Base-by-base conservation (phyloP, 805 yeast genomes). In the Lachancea dasiensis region DNA sequence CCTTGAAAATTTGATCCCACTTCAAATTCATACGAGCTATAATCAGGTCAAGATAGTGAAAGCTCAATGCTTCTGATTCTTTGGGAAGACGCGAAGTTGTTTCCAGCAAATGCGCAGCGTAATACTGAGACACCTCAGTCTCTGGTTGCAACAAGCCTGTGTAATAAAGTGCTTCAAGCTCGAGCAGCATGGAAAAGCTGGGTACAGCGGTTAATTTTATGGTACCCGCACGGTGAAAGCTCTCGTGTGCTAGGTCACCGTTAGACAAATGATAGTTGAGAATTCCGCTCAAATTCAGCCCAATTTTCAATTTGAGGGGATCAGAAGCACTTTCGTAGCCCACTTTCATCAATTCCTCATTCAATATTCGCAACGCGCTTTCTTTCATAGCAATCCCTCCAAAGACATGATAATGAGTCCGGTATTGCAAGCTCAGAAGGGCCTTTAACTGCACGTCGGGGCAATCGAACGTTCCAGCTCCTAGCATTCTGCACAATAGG, bases 321-420 rank as follows among this genome's bases (percentile, higher is more conserved):
- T 24, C 30, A 6, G 37, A 9, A 7, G 35, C 6, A 13, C 27
- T 30, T 2, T 20, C 14, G 18, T 37, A 29, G 26, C 43, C 34
- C 9, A 49, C 18, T 29, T 40, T 44, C 10, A 34, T 33, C 34
- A 57, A 44, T 14, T 52, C 56, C 13, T 40, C 40, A 10, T 45
- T 31, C 34, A 54, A 31, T 6, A 52, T 51, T 15, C 43, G 37
- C 13, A 46, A 49, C 6, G 41, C 48, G 4, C 41, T 36, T 16
- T 33, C 21, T 21, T 34, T 38, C 27, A 45, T 29, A 22, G 16
- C 16, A 24, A 16, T 46, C n/a, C 35, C 30, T 4, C 50, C 50
- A 38, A 49, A 45, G 17, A 48, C 35, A 43, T 56, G 60, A 35
- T 48, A 52, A 34, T 57, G 55, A 1, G 51, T 29, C 29, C 61